Evolutionary conservation across 352 stramenopile genomes (phyloP), one percentile per base, ranked within the genome.

Genomic region (Phytophthora nicotianae): DNA sequence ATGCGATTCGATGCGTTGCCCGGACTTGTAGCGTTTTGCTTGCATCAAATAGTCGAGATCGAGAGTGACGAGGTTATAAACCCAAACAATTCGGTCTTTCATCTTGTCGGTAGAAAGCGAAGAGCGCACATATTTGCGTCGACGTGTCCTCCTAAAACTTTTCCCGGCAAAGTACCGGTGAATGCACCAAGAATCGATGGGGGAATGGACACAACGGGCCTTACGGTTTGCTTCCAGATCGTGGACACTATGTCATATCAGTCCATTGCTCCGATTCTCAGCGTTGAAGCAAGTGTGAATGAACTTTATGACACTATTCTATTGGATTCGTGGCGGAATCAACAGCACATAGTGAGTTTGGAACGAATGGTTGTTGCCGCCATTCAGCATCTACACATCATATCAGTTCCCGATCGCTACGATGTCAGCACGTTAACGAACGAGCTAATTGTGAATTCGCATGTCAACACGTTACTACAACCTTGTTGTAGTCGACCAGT

Each of bases 381-480:
- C 2, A 69, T 82, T 23, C 62, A 45, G 6, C 63, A 84, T 26
- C 65, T 84, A 17, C 72, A 82, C 50, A 70, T 82, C 11, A 78
- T 82, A 19, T 58, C 50, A 13, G 72, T 81, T 41, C 75, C 75
- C 19, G 38, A 37, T 33, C 32, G 35, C 6, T 57, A 68, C 16
- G 46, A 63, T 16, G 24, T 55, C 23, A 40, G 27, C 23, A 46
- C 24, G 10, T 23, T 75, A 10, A 65, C 47, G 50, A 64, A 70
- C 29, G 54, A 75, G 23, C 52, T 84, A 14, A 76, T 84, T 23
- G 37, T 82, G 21, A 84, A 82, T 19, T 46, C 65, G 13, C 45
- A 70, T 13, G 52, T 82, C 38, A 84, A 84, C 11, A 47, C 61
- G 11, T 32, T 59, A 5, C 40, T 82, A 41, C 42, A 62, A 8